Base-by-base conservation (phyloP, 768 basidiomycete species). In the Lactarius evosmus region DNA sequence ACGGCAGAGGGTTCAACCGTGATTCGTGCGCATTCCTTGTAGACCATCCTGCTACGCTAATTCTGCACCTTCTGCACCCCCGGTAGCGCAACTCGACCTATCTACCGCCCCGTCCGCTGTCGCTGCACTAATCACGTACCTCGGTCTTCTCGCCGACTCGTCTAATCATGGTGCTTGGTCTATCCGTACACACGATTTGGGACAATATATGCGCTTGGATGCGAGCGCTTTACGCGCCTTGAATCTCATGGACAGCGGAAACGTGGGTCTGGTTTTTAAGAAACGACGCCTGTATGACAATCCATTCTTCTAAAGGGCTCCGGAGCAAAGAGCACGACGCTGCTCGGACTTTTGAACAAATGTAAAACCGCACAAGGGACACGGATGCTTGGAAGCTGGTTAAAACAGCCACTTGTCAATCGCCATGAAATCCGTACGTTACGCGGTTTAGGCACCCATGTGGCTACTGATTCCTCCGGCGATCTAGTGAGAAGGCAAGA, bases 361-460 rank as follows among this genome's bases (percentile, higher is more conserved):
- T 97, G 96, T 79, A 97, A 97, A 76, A 98, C 97, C 0, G 86
- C 92, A 0, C 97, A 99, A 72, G 97, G 97, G 0, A 86, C 91
- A 16, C 79, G 97, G 60, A 74, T 97, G 44, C 79, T 99, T 3
- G 91, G 87, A 0, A 87, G 86, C 54, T 98, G 96, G 96, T 77
- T 99, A 46, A 98, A 97, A 72, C 97, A 98, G 73, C 97, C 97
- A 6, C 78, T 98, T 30, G 85, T 98, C 33, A 98, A 97, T 74
- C 74, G 93, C 40, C 95, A 98, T 67, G 91, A 95, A 72, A 98
- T 98, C 65, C 80, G 94, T 92, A 62, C 66, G 92, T 7, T 36
- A 29, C 25, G 14, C 4, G 11, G 8, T 12, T 22, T 4, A 32
- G 36, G 52, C 7, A 19, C 46, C 59, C 44, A 51, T 51, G n/a